Base-by-base conservation (phyloP, 768 basidiomycete genomes). In the Kwoniella newhampshirensis region DNA sequence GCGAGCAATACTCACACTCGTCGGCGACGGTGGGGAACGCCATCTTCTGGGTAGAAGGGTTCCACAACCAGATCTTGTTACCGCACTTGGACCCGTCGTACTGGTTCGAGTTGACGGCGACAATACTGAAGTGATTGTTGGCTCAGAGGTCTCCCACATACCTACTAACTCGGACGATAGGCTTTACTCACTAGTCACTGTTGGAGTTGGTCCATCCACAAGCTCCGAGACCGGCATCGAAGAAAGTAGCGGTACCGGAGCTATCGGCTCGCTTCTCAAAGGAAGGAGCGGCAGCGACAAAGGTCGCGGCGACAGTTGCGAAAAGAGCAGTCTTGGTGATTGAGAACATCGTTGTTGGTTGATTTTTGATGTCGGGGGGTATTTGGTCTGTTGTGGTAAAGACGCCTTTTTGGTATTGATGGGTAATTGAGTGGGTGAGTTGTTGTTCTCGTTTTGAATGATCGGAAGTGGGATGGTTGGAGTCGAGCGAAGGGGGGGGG, bases 21-120 rank as follows among this genome's bases (percentile, higher is more conserved):
- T 58, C 56, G 35, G 56, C 56, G 13, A 51, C 50, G 27, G 49
- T 51, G 17, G 56, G 49, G 56, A 51, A 51, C n/a, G 49, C 49
- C 18, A 51, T 58, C n/a, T 35, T 50, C 39, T 12, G 7, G 48
- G 56, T 58, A 12, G 37, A 32, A 17, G 41, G 23, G 56, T 58
- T 58, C 49, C 49, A 58, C 26, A 58, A 39, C 56, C 56, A 58
- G 41, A 58, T 35, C 35, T 50, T 44, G 12, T 44, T 21, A 20
- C 56, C 56, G 35, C 56, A 58, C 27, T 58, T 58, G n/a, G 46
- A 25, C 21, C 41, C 40, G 21, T 67, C 54, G 59, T 62, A 66
- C 52, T 64, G 63, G 27, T 51, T 56, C 35, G 55, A 50, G 67
- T 70, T 70, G 46, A 73, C 54, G 47, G 69, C 71, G 27, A 70